Conservation (phyloP, 1,284 basidiomycete species). For the Fomitopsis pinicola region DNA sequence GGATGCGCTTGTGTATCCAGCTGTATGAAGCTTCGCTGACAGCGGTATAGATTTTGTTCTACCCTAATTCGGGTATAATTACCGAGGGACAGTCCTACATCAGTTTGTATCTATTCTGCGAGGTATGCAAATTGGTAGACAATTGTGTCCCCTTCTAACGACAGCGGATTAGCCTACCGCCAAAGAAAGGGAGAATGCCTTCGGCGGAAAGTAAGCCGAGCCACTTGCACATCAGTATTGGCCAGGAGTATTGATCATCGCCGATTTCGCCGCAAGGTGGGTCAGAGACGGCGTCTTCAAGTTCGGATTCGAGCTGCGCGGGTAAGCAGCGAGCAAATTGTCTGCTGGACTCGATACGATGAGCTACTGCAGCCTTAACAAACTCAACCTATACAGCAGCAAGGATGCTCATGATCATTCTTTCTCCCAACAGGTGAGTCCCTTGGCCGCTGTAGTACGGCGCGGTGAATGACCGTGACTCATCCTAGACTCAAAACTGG, state of each 20-base stretch:
- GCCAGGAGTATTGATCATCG: too few species aligned
- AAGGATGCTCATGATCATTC: constrained; percentile 85
- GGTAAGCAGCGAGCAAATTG: constrained; percentile 34
- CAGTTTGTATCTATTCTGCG: constrained; percentile 77
- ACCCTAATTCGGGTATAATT: constrained; percentile 64
- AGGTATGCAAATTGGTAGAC: constrained; percentile 44
- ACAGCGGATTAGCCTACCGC: constrained; percentile 54
- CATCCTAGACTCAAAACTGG: constrained; percentile 70
- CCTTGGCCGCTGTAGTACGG: too few species aligned
- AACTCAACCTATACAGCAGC: constrained; percentile 48
- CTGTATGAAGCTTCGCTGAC: background rate
- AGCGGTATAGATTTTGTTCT: constrained; percentile 63
- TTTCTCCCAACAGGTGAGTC: constrained; percentile 69
- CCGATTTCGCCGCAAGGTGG: constrained; percentile 47
- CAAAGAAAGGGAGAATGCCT: constrained; percentile 66
- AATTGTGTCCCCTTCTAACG: background rate
- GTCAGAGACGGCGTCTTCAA: constrained; percentile 78
- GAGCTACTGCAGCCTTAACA: constrained; percentile 37
- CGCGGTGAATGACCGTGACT: too few species aligned
- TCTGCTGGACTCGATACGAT: constrained; percentile 1
- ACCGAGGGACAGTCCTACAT: constrained; percentile 41
- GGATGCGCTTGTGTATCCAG: constrained; percentile 5
- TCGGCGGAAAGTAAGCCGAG: constrained; percentile 52
- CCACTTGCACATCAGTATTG: background rate
- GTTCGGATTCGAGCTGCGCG: constrained; percentile 81